Evolutionary conservation across 371 early-diverging fungal species (phyloP).

Genomic region (Rhizopus arrhizus): DNA sequence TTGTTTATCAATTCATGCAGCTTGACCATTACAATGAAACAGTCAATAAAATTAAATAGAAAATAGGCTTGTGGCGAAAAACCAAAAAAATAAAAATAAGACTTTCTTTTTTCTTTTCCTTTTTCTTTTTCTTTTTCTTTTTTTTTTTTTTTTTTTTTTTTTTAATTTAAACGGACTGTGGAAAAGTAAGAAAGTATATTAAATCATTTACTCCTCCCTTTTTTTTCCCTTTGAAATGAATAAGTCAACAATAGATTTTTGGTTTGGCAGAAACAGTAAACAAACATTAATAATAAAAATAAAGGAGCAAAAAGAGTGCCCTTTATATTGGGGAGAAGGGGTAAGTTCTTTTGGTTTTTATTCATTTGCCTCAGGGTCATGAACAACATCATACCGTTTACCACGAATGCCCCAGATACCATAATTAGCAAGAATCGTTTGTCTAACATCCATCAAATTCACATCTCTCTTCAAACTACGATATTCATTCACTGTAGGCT

Average conservation of each 20-base stretch:
- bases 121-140: no score
- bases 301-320: background rate
- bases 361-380: conserved; percentile 41
- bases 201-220: no score
- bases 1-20: no score
- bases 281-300: background rate
- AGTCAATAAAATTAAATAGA: no score
- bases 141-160: conserved; percentile 1
- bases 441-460: conserved; percentile 72
- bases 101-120: background rate
- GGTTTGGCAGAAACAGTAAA: no score
- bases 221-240: no score
- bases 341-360: conserved; percentile 6
- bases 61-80: no score
- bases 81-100: background rate
- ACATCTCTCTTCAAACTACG: conserved; percentile 77
- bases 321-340: background rate
- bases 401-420: conserved; percentile 85
- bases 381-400: conserved; percentile 79
- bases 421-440: conserved; percentile 79
- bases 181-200: no score
- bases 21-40: no score
- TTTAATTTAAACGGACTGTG: background rate
- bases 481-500: conserved; percentile 72
- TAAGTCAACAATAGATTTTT: no score